Evolutionary conservation across 1,284 basidiomycete species (phyloP).

Genomic region (Quambalaria eucalypti): DNA sequence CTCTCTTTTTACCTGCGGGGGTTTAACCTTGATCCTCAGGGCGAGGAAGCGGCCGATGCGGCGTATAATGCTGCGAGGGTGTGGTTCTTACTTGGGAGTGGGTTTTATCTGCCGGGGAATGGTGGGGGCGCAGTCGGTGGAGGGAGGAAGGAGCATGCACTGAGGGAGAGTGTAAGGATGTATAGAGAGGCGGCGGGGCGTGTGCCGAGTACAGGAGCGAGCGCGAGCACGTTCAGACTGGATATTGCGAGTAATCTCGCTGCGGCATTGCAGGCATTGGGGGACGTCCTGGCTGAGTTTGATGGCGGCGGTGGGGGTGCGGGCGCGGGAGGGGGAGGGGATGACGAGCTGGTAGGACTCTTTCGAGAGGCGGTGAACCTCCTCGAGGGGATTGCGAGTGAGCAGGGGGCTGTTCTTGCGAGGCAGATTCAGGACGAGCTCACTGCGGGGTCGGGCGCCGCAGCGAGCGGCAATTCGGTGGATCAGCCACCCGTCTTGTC

Average conservation of each 20-base stretch:
- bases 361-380: neutral
- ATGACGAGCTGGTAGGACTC: neutral
- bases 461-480: too few relatives aligned
- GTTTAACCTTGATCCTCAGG: neutral
- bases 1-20: neutral
- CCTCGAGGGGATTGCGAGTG: neutral
- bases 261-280: neutral
- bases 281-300: neutral
- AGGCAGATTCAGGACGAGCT: neutral
- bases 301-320: neutral
- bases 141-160: neutral
- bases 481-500: too few relatives aligned
- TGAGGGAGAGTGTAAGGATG: neutral
- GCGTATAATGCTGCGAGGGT: neutral
- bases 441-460: neutral
- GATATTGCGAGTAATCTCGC: neutral
- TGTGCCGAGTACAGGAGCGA: neutral
- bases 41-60: neutral
- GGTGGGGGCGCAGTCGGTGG: neutral
- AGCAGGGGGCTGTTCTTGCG: neutral
- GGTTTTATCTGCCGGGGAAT: neutral
- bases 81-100: neutral
- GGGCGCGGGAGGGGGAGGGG: too few relatives aligned
- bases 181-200: neutral
- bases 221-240: neutral